Base-by-base conservation (phyloP, 2,329 filamentous ascomycete species). In the Fusarium redolens region DNA sequence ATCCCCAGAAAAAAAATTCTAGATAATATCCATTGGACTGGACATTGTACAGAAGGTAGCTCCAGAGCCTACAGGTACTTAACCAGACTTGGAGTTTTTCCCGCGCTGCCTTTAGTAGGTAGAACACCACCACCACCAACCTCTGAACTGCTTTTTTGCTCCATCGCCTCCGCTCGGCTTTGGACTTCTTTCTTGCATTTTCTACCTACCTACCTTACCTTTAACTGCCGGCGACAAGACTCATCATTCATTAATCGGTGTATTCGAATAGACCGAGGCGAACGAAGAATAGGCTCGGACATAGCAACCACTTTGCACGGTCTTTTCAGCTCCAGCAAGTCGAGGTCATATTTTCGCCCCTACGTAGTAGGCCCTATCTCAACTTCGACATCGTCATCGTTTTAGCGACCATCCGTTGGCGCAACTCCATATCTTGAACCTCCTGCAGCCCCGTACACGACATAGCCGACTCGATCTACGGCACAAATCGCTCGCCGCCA, bases 1-100 rank as follows among this genome's bases (percentile, higher is more conserved):
- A 50, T 67, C 70, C 75, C 75, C 73, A 75, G 77, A 79, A 80
- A 78, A 80, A 78, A 79, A 80, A 81, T 77, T 79, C 68, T 67
- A 75, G 72, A 75, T 72, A 76, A 72, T 71, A 33, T 28, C 28
- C 28, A 28, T 22, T 8, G 15, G 47, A 50, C 30, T 50, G 30
- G 30, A 22, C 35, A 37, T 18, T 40, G 38, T 40, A 40, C 31
- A 28, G 33, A 30, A 35, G 30, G 38, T 63, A 71, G 66, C 63
- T 73, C 61, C 45, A 71, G 57, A 50, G 61, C 51, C 40, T 50
- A 50, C 37, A 37, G 63, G 47, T 37, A 59, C 51, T 43, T 66
- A 51, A 35, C 64, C 68, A 61, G 55, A 51, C 59, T 47, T 72
- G 68, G 59, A 59, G 60, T 69, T 72, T 72, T 74, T 64, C 59